Evolutionary conservation across 1,139 yeast species (phyloP).

Genomic region (Hansenula sp.): DNA sequence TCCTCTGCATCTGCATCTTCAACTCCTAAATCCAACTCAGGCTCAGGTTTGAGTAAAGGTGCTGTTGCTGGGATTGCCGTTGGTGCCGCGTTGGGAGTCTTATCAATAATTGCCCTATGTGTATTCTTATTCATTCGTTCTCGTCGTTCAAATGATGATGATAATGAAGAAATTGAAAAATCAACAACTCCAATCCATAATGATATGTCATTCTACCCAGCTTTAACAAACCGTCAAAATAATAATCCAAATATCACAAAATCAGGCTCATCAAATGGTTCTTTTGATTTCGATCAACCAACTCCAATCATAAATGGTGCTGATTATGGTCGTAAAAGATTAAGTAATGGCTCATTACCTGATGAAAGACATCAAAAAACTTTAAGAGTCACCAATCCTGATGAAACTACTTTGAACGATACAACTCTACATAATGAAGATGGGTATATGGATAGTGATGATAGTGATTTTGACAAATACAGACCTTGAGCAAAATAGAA

Average conservation of each 20-base stretch:
- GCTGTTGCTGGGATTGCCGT: constrained; percentile 73
- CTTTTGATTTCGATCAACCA: constrained; percentile 12
- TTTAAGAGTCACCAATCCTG: constrained; percentile 21
- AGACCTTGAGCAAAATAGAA: constrained; percentile 10
- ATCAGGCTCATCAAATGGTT: constrained; percentile 1
- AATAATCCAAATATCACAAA: not conserved
- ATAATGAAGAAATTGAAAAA: constrained; percentile 22
- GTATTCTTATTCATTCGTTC: constrained; percentile 40
- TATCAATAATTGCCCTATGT: constrained; percentile 31
- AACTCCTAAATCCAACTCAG: constrained; percentile 3
- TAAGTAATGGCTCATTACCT: constrained; percentile 71
- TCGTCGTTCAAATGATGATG: constrained; percentile 30
- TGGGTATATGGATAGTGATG: constrained; percentile 9
- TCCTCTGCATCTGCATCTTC: constrained; percentile 10
- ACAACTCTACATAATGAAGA: constrained; percentile 13
- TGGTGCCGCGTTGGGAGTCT: constrained; percentile 55
- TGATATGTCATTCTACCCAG: constrained; percentile 12
- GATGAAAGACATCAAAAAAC: constrained; percentile 39
- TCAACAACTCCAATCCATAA: constrained; percentile 19
- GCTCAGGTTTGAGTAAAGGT: constrained; percentile 44
- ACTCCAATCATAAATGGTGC: constrained; percentile 13
- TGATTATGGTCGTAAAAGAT: constrained; percentile 34
- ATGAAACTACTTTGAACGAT: constrained; percentile 15
- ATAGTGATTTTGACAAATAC: constrained; percentile 12
- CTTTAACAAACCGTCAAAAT: not conserved